These are phyloP conservation scores for Epichloe hybrida DNA, from an alignment of 2,329 filamentous ascomycete species.

Conservation along the genomic window DNA sequence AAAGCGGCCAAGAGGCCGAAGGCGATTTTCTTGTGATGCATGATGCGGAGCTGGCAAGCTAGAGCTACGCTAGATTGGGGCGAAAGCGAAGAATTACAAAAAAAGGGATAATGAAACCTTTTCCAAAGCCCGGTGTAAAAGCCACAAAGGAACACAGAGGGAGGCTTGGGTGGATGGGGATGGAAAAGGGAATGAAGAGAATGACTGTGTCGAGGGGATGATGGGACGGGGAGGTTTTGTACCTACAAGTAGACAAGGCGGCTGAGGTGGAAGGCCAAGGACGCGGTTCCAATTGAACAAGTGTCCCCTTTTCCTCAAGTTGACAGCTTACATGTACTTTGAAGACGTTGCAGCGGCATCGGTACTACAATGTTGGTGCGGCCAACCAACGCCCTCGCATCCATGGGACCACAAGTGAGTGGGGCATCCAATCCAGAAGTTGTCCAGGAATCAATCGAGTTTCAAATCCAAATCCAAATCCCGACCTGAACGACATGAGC, in stretches of 20 bases:
- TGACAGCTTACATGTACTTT: background rate
- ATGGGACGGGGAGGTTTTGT: slow-evolving; percentile 21
- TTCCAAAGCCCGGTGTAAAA: background rate
- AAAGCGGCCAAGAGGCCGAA: slow-evolving; percentile 41
- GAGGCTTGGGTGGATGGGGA: slow-evolving; percentile 6
- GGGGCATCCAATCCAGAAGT: background rate
- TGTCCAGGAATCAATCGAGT: background rate
- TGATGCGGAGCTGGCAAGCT: slow-evolving; percentile 15
- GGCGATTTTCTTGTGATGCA: slow-evolving; percentile 38
- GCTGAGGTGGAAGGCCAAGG: slow-evolving; percentile 9
- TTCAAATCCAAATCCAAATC: too few species aligned
- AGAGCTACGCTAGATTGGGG: background rate
- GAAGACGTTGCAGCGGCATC: background rate
- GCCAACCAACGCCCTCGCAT: too few species aligned
- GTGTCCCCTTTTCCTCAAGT: slow-evolving; percentile 24
- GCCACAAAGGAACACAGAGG: slow-evolving; percentile 2
- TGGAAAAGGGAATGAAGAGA: slow-evolving; percentile 8
- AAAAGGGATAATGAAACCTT: background rate
- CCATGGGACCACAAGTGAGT: too few species aligned
- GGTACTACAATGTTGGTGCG: too few species aligned
- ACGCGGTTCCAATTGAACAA: slow-evolving; percentile 27
- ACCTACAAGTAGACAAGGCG: slow-evolving; percentile 8
- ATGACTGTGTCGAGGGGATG: background rate
- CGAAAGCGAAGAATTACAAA: background rate
- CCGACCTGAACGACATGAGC: too few species aligned